Percentiles rank a stretch among this genome's conserved stretches.
These are phyloP conservation scores for Chaetomiaceae sp. DNA, from an alignment of 2,329 filamentous ascomycete species.

Conservation along the genomic window DNA sequence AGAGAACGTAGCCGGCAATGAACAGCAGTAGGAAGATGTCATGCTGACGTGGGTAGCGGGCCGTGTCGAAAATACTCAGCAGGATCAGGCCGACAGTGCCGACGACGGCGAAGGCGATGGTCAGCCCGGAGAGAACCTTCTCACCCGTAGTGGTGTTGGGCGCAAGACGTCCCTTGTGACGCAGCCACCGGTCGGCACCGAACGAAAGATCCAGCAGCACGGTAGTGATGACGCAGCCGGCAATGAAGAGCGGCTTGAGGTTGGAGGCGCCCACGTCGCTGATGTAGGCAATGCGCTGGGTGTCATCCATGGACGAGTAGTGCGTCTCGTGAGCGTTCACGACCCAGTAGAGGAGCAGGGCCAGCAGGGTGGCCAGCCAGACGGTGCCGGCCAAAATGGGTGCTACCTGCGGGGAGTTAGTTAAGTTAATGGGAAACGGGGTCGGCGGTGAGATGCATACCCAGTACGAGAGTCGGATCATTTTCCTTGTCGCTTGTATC, in stretches of 20 bases:
- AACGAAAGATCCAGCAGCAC: conserved; percentile 78
- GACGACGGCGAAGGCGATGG: conserved; percentile 62
- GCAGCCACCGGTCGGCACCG: conserved; percentile 73
- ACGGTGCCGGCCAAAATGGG: conserved; percentile 61
- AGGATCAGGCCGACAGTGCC: conserved; percentile 78
- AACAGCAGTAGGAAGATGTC: conserved; percentile 75
- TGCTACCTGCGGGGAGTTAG: conserved; percentile 36
- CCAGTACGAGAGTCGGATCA: conserved; percentile 10
- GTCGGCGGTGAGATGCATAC: no score
- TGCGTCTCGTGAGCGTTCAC: conserved; percentile 45
- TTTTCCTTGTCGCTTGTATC: background rate
- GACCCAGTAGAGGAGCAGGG: conserved; percentile 65
- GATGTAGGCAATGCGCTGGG: conserved; percentile 64
- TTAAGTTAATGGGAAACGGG: background rate
- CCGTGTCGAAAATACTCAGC: conserved; percentile 79
- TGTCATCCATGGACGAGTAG: conserved; percentile 54
- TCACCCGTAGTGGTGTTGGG: conserved; percentile 61
- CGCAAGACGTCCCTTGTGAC: conserved; percentile 71
- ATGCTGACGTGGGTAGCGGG: conserved; percentile 61
- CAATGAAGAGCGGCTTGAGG: conserved; percentile 73
- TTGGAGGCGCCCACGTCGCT: conserved; percentile 56
- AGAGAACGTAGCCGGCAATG: conserved; percentile 77
- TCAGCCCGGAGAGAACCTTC: conserved; percentile 55
- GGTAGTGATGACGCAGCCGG: conserved; percentile 63
- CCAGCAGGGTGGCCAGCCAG: conserved; percentile 63